Evolutionary conservation across 305 asterid species (phyloP).

Genomic region (Solanum chacoense): DNA sequence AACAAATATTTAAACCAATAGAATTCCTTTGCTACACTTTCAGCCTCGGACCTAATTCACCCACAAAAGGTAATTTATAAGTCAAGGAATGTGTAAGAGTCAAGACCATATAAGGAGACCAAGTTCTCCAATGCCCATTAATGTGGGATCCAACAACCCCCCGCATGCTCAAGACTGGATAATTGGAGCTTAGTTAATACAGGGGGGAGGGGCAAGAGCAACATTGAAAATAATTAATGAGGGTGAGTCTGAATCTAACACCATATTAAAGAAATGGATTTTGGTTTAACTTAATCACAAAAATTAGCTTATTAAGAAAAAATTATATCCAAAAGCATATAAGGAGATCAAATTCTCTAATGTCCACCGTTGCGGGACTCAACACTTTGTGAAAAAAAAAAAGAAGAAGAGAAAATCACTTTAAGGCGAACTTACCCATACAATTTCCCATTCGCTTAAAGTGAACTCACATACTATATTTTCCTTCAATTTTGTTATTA

Average conservation of each 20-base stretch:
- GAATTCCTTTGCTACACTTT: no score
- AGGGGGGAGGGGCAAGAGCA: neutral
- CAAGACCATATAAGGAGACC: neutral
- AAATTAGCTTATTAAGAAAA: neutral
- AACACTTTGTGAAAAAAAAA: neutral
- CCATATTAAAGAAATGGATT: neutral
- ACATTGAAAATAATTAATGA: neutral
- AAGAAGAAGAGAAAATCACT: neutral
- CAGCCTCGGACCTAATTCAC: accelerated
- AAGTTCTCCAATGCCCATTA: neutral
- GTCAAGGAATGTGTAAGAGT: neutral
- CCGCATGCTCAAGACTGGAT: neutral
- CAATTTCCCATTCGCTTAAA: neutral
- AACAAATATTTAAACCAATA: no score
- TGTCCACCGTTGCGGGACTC: neutral
- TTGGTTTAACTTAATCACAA: neutral
- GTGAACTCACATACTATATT: neutral
- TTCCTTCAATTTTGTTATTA: no score
- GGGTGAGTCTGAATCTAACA: neutral
- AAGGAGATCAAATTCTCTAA: neutral
- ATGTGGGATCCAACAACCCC: neutral
- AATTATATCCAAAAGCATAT: neutral
- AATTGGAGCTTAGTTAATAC: no score
- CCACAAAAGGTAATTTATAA: neutral
- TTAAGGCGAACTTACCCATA: neutral